A percentile compares a stretch with the other conserved stretches of the same genome.
Conservation (phyloP, 2,329 filamentous ascomycete genomes). For the Ceratocystiopsis brevicomis region DNA sequence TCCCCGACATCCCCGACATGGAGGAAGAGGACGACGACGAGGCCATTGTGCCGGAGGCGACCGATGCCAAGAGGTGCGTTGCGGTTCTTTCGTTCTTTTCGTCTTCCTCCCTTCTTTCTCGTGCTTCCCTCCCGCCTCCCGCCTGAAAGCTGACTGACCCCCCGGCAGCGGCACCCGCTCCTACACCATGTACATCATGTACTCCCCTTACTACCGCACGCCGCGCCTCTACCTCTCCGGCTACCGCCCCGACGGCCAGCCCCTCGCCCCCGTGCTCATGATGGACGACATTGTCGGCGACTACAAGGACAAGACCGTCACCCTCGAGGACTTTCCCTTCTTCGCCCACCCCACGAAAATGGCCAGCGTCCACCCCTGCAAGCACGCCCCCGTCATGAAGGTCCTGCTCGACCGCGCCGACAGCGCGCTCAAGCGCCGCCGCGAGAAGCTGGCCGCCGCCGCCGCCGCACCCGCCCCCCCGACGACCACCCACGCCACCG, state of each 20-base stretch:
- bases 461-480: conserved; percentile 36
- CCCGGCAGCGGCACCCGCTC: conserved; percentile 64
- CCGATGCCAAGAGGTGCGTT: conserved; percentile 25
- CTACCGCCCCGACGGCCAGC: conserved; percentile 57
- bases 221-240: conserved; percentile 89
- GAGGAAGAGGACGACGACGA: conserved; percentile 95
- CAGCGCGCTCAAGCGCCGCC: conserved; percentile 71
- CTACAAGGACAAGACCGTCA: conserved; percentile 63
- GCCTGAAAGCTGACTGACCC: background rate
- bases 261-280: conserved; percentile 18
- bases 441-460: conserved; percentile 53
- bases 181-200: conserved; percentile 98
- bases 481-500: conserved; percentile 22
- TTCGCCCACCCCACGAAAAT: conserved; percentile 86
- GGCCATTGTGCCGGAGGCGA: conserved; percentile 73
- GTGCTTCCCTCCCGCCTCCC: too few relatives aligned
- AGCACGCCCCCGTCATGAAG: conserved; percentile 96
- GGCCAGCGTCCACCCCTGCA: conserved; percentile 91
- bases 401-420: conserved; percentile 88
- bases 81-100: background rate
- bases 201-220: conserved; percentile 90
- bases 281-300: conserved; percentile 23
- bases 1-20: conserved; percentile 90
- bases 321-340: conserved; percentile 91
- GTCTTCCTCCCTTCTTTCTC: too few relatives aligned